Base-by-base conservation (phyloP, 176 grass and related monocot genomes). In the Phoenix dactylifera region DNA sequence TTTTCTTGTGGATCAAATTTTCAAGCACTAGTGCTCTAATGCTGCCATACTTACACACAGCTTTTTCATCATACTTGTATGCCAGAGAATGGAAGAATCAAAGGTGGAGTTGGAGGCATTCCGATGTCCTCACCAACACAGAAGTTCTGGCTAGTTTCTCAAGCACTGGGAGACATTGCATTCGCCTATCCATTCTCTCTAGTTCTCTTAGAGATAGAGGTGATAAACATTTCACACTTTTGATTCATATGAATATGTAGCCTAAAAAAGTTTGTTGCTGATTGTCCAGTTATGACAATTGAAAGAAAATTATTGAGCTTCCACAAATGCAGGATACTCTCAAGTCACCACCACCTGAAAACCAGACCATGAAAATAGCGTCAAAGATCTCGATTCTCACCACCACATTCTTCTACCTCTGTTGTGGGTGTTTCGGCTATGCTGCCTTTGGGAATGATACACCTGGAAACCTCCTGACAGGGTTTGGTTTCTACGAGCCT, bases 361-460 rank as follows among this genome's bases (percentile, higher is more conserved):
- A 87, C 62, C 79, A 85, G 69, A 94, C 89, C 5, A 88, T 94
- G 83, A 94, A 85, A 84, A 88, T 72, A 68, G 79, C 84, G 2
- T 84, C 84, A 0, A 71, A 66, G 30, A 70, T 82, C 58, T 80
- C 84, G 3, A 82, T 94, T 65, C 51, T 88, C 6, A 62, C 88
- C 57, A 94, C 84, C 15, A 88, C 84, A 1, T 94, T 85, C 80
- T 94, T 92, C 80, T 92, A 92, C 74, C 79, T 92, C 55, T 87
- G 83, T 64, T 92, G 88, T 28, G 88, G 80, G 22, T 92, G 83
- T 77, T 92, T 87, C 24, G 88, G 88, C 66, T 92, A 87, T n/a
- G 80, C 88, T 1, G 83, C 83, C 62, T 92, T 87, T 16, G 88
- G 88, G 0, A 74, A 72, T 61, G 73, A 80, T 16, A 78, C 83